These are phyloP conservation scores for Apodospora peruviana DNA, from an alignment of 495 filamentous ascomycete genomes.

Conservation along the genomic window DNA sequence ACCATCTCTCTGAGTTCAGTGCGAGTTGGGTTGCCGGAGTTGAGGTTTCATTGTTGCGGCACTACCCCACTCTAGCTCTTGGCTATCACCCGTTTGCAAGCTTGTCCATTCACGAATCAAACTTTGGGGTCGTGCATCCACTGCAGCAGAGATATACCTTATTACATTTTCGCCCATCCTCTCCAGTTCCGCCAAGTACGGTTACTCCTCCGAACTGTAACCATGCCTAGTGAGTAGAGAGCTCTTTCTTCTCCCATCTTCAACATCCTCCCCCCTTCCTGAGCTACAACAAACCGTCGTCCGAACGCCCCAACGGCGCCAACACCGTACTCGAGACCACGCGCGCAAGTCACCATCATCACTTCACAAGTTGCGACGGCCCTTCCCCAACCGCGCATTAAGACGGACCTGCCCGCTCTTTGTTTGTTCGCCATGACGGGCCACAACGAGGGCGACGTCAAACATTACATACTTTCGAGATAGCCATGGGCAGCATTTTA, in stretches of 20 bases:
- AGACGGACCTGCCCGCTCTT: neutral
- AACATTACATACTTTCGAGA: neutral
- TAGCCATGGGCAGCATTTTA: slow-evolving; percentile 5
- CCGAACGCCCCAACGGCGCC: neutral
- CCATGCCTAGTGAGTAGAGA: neutral
- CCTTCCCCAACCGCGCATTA: neutral
- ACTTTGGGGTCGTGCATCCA: neutral
- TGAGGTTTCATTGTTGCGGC: neutral
- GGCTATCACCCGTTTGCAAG: neutral
- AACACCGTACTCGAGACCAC: neutral
- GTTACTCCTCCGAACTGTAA: neutral
- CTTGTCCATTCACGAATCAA: neutral
- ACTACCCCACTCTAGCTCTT: neutral
- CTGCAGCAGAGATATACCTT: neutral
- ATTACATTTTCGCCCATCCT: neutral
- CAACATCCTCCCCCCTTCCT: neutral
- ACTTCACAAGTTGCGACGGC: neutral
- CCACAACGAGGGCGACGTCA: neutral
- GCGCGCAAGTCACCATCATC: neutral
- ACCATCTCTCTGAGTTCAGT: too few relatives aligned
- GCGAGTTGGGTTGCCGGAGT: too few relatives aligned
- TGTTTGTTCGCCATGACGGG: slow-evolving; percentile 3
- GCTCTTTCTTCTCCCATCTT: neutral
- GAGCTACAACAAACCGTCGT: neutral
- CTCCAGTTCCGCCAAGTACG: too few relatives aligned